phyloP scores from a whole-genome alignment of 2,329 filamentous ascomycete species.

The Pyrenophora teres region DNA sequence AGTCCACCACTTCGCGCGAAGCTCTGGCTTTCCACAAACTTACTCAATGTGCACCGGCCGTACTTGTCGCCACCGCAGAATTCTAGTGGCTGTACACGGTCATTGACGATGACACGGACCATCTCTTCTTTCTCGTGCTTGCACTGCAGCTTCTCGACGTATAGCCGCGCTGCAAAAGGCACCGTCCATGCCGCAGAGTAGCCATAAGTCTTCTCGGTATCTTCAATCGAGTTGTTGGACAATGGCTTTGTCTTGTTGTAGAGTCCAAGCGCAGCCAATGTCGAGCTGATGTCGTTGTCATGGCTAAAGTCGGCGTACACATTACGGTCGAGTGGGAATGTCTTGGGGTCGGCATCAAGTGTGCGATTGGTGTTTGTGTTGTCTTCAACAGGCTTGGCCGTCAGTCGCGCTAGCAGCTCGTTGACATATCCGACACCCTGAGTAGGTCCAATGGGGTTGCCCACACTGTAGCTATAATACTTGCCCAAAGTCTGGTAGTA shows the following conservation, averaged over 20 bases:
- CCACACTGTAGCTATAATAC: slow-evolving; percentile 79
- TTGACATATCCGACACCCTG: slow-evolving; percentile 88
- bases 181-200: slow-evolving; percentile 80
- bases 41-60: slow-evolving; percentile 71
- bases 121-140: slow-evolving; percentile 64
- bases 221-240: slow-evolving; percentile 53
- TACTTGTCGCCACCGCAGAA: slow-evolving; percentile 71
- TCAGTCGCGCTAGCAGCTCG: slow-evolving; percentile 83
- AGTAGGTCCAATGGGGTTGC: slow-evolving; percentile 78
- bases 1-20: slow-evolving; percentile 74
- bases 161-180: slow-evolving; percentile 79
- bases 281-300: slow-evolving; percentile 81
- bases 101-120: slow-evolving; percentile 82
- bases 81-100: slow-evolving; percentile 73
- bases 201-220: slow-evolving; percentile 62
- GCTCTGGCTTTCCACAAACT: slow-evolving; percentile 74
- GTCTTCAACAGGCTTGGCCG: slow-evolving; percentile 69
- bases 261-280: slow-evolving; percentile 77
- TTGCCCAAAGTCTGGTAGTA: slow-evolving; percentile 82
- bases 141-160: slow-evolving; percentile 87
- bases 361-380: slow-evolving; percentile 78
- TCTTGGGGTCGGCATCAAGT: slow-evolving; percentile 67
- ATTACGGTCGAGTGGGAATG: slow-evolving; percentile 70
- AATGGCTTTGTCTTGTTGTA: slow-evolving; percentile 67
- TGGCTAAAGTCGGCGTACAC: slow-evolving; percentile 92